Evolutionary conservation across 2,329 filamentous ascomycete species (phyloP).

Genomic region (Nigrospora osmanthi): DNA sequence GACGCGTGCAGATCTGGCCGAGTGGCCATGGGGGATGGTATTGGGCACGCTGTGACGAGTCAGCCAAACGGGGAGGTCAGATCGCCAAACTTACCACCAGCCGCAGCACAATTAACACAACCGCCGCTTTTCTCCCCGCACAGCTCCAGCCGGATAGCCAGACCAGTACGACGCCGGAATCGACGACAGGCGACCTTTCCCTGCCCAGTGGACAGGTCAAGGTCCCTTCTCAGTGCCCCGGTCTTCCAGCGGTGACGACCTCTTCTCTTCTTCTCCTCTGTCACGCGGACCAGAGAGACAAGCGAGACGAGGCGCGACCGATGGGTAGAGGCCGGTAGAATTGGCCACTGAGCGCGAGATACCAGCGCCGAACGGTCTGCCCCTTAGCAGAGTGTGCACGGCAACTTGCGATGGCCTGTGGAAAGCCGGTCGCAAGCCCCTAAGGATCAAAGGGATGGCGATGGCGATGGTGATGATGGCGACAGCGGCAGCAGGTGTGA

Average conservation of each 20-base stretch:
- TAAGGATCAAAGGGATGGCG: neutral
- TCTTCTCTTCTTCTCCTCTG: neutral
- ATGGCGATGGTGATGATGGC: no score
- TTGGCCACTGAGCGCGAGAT: neutral
- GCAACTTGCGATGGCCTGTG: neutral
- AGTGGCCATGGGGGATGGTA: no score
- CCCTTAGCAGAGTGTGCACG: neutral
- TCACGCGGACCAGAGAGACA: neutral
- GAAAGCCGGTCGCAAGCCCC: neutral
- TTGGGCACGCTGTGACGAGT: no score
- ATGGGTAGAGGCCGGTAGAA: neutral
- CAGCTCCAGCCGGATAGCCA: neutral
- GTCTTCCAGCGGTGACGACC: neutral
- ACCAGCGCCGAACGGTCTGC: neutral
- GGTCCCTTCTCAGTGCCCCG: neutral
- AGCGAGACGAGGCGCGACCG: neutral
- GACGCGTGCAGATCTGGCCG: no score
- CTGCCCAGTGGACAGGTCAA: neutral
- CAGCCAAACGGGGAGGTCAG: no score
- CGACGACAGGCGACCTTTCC: neutral
- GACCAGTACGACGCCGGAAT: neutral
- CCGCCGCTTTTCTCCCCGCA: no score
- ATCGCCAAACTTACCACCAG: no score
- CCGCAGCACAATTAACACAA: no score
- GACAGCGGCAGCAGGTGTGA: no score